Evolutionary conservation across 208 protist genomes (phyloP).

Genomic region (Trichomonas vaginalis): DNA sequence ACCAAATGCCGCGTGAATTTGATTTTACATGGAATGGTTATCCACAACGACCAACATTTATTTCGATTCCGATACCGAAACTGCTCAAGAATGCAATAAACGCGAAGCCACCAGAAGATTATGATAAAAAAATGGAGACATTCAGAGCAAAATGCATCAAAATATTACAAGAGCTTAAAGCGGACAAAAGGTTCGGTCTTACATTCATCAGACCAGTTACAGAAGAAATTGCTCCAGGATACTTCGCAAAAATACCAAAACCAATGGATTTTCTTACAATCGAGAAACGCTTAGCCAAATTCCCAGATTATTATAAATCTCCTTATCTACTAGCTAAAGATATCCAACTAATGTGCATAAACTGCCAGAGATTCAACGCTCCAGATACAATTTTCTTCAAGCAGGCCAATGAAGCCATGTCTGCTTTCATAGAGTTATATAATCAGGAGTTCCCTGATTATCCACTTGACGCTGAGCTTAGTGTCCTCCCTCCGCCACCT

Average conservation of each 20-base stretch:
- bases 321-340: neutral
- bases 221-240: neutral
- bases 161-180: neutral
- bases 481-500: neutral
- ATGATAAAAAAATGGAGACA: neutral
- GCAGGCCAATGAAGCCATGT: neutral
- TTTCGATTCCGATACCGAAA: neutral
- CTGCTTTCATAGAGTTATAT: neutral
- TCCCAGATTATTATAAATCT: neutral
- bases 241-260: neutral
- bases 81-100: neutral
- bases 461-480: neutral
- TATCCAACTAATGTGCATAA: neutral
- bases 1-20: neutral
- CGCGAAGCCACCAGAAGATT: neutral
- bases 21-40: neutral
- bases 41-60: neutral
- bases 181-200: neutral
- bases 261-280: conserved; percentile 12
- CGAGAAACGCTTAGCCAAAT: neutral
- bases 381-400: neutral
- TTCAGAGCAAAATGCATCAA: neutral
- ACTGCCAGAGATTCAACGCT: neutral
- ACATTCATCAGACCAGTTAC: neutral
- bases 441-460: neutral